A percentile compares a stretch with the other conserved stretches of the same genome.
Conservation (phyloP, 371 early-diverging fungal species). For the Mucor piriformis region DNA sequence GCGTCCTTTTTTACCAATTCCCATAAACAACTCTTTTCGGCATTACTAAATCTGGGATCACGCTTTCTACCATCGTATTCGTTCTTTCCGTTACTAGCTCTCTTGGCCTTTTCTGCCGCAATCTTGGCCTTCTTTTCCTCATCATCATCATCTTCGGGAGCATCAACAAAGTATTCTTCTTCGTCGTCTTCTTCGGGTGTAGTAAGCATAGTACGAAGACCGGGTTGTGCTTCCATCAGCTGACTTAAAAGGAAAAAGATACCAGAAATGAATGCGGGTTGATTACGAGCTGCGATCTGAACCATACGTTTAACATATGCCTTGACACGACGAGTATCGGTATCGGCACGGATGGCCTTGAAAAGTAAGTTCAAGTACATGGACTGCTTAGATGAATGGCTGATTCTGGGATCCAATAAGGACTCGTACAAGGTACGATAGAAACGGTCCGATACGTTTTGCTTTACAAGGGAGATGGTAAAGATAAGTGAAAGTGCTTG, state of each 20-base stretch:
- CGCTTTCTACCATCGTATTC: slow-evolving; percentile 86
- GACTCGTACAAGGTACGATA: slow-evolving; percentile 90
- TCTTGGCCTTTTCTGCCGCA: slow-evolving; percentile 18
- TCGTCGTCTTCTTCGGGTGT: slow-evolving; percentile 77
- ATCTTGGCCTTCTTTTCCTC: slow-evolving; percentile 18
- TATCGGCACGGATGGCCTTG: slow-evolving; percentile 82
- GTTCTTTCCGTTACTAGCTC: slow-evolving; percentile 7
- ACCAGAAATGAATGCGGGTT: slow-evolving; percentile 85
- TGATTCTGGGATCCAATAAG: slow-evolving; percentile 81
- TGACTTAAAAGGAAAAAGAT: slow-evolving; percentile 83
- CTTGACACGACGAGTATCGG: slow-evolving; percentile 65
- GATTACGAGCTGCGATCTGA: slow-evolving; percentile 78
- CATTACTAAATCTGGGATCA: slow-evolving; percentile 84
- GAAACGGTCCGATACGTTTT: slow-evolving; percentile 76
- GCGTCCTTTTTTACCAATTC: too few species aligned
- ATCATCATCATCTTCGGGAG: slow-evolving; percentile 52
- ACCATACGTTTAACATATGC: slow-evolving; percentile 90
- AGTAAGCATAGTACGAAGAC: slow-evolving; percentile 63
- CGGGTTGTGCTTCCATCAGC: slow-evolving; percentile 48
- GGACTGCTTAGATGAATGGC: slow-evolving; percentile 84
- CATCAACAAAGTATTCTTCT: slow-evolving; percentile 60
- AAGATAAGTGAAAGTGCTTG: slow-evolving; percentile 91
- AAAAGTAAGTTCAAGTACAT: slow-evolving; percentile 92
- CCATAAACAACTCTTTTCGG: slow-evolving; percentile 86
- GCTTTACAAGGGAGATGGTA: slow-evolving; percentile 67